Evolutionary conservation across 202 grass and related monocot species (phyloP).

Genomic region (Bolboschoenoplectus hybrid): DNA sequence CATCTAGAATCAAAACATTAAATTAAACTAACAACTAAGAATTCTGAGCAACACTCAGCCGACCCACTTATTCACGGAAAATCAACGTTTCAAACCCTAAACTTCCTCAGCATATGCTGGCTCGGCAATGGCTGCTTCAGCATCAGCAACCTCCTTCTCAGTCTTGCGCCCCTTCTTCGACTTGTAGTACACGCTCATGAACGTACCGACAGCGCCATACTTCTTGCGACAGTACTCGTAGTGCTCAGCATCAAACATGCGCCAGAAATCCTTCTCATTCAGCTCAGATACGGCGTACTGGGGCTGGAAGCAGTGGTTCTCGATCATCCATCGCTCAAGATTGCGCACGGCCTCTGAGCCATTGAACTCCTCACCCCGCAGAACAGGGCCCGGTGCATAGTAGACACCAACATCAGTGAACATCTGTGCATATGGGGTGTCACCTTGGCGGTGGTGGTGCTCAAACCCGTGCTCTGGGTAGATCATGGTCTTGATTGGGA

Average conservation of each 20-base stretch:
- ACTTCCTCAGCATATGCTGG: slow-evolving; percentile 68
- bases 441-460: slow-evolving; percentile 72
- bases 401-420: slow-evolving; percentile 85
- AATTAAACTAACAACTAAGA: neutral
- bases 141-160: slow-evolving; percentile 93
- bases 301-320: slow-evolving; percentile 92
- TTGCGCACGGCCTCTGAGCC: slow-evolving; percentile 58
- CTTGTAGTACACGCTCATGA: slow-evolving; percentile 97
- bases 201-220: slow-evolving; percentile 70
- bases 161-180: slow-evolving; percentile 91
- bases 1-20: slow-evolving; percentile 21
- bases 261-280: slow-evolving; percentile 92
- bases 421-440: slow-evolving; percentile 84
- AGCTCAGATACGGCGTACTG: slow-evolving; percentile 88
- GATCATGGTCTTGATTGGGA: slow-evolving; percentile 84
- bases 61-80: slow-evolving; percentile 20
- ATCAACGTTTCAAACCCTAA: slow-evolving; percentile 14
- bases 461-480: slow-evolving; percentile 79
- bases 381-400: slow-evolving; percentile 63
- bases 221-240: slow-evolving; percentile 76
- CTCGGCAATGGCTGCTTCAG: slow-evolving; percentile 79
- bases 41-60: neutral
- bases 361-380: slow-evolving; percentile 67
- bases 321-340: slow-evolving; percentile 79
- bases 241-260: slow-evolving; percentile 79